Percentiles rank a stretch among this genome's conserved stretches.
Conservation (phyloP, 768 basidiomycete genomes). For the Chiua virens region DNA sequence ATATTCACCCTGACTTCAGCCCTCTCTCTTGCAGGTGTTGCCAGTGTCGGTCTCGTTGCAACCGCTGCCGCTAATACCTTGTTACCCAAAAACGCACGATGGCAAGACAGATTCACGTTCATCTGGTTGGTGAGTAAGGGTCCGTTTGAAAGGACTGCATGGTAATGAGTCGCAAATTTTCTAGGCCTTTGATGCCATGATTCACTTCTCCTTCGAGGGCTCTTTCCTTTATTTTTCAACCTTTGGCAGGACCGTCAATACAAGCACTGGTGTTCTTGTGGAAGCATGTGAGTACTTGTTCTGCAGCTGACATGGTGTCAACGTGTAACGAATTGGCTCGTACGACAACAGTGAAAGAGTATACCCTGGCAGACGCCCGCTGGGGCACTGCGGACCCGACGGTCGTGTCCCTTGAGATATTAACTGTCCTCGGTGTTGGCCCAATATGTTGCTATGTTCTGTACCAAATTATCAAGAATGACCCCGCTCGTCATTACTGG, state of each 20-base stretch:
- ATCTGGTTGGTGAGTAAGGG: constrained; percentile 66
- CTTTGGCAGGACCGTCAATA: constrained; percentile 72
- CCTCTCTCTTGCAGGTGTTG: constrained; percentile 62
- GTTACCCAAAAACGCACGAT: constrained; percentile 61
- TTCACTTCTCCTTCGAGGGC: constrained; percentile 78
- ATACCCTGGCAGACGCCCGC: constrained; percentile 74
- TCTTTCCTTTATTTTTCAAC: constrained; percentile 77
- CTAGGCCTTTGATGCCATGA: constrained; percentile 77
- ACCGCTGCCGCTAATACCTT: constrained; percentile 51
- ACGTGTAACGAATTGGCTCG: background rate
- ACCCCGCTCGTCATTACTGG: constrained; percentile 66
- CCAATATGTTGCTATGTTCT: constrained; percentile 74
- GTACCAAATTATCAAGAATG: constrained; percentile 59
- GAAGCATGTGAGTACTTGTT: constrained; percentile 59
- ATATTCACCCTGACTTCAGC: constrained; percentile 63
- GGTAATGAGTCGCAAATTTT: background rate
- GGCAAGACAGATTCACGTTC: constrained; percentile 69
- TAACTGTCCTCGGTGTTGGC: constrained; percentile 75
- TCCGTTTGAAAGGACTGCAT: background rate
- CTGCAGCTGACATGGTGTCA: background rate
- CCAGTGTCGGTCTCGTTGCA: constrained; percentile 49
- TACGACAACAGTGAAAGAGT: constrained; percentile 65
- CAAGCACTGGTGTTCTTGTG: constrained; percentile 66
- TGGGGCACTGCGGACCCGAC: constrained; percentile 82
- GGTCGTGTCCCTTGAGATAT: constrained; percentile 77